Evolutionary conservation across 352 stramenopile genomes (phyloP).

Genomic region (Ochromonadaceae sp.): DNA sequence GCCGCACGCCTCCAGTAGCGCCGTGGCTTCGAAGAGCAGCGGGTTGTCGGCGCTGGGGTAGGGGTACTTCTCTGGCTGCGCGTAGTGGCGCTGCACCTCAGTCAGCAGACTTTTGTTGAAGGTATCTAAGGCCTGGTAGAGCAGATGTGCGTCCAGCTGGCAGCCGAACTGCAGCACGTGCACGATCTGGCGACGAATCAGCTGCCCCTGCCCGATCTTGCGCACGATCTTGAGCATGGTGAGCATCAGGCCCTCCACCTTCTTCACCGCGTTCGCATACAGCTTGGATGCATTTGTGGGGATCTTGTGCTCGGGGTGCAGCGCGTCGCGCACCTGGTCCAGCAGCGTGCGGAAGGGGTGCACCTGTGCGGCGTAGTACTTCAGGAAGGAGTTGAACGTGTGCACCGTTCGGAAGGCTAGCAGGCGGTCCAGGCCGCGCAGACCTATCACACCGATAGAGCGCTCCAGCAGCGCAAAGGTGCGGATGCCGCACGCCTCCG

Average conservation of each 20-base stretch:
- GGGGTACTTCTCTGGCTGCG: conserved; percentile 52
- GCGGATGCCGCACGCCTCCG: conserved; percentile 59
- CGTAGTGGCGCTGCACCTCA: conserved; percentile 65
- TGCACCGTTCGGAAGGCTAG: conserved; percentile 58
- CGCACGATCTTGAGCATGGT: conserved; percentile 74
- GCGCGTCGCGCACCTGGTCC: conserved; percentile 54
- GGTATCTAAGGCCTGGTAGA: conserved; percentile 63
- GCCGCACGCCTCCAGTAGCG: conserved; percentile 72
- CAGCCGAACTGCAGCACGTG: conserved; percentile 72
- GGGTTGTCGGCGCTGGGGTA: conserved; percentile 52
- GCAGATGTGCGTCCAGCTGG: conserved; percentile 66
- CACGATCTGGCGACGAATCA: conserved; percentile 73
- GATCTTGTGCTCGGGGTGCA: conserved; percentile 65
- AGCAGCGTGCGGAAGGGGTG: conserved; percentile 67
- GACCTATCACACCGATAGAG: conserved; percentile 66
- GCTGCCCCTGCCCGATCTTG: conserved; percentile 76
- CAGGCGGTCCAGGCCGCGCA: conserved; percentile 74
- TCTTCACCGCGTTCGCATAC: conserved; percentile 69
- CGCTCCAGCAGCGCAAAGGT: conserved; percentile 69
- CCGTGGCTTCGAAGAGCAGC: conserved; percentile 68
- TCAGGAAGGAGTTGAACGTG: conserved; percentile 77
- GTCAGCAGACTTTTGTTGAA: conserved; percentile 70
- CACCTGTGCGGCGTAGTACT: conserved; percentile 70
- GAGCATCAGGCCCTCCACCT: conserved; percentile 81
- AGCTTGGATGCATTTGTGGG: conserved; percentile 57